Evolutionary conservation across 257 asterid species (phyloP), one percentile per base, ranked within the genome.

Genomic region (Verbena officinalis): DNA sequence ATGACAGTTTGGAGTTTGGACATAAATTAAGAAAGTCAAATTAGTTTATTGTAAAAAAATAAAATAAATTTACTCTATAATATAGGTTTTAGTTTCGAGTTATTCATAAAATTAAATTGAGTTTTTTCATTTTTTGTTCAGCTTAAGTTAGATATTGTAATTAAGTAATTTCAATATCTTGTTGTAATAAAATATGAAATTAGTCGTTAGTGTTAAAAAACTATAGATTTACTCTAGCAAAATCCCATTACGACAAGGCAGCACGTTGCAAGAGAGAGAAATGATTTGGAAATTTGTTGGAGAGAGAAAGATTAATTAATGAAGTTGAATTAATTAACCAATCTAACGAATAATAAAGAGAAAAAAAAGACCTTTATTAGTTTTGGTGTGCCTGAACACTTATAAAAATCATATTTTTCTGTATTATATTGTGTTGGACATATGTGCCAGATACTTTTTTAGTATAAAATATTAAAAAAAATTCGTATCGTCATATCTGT

Each of bases 241-340:
- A 46, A 49, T 31, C 21, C 21, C 51, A 45, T 14, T 21, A 68
- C 46, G 59, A 67, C 19, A 30, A 22, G 73, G 30, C 39, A 45
- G 73, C 73, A 57, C 73, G 73, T 68, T 68, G 49, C 30, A 34
- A 16, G 33, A 16, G 15, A 17, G 62, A 20, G 49, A 50, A 27
- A 45, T 50, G 15, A 34, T 17, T 14, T 36, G 11, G 21, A 66
- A 30, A 19, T 12, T 56, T 55, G 44, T 43, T 27, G 12, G 34
- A 22, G 30, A 65, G 34, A 24, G 39, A 53, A 3, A 30, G 55
- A 44, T 9, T 9, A 34, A 61, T 2, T 30, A 22, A 48, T 33
- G 42, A 31, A 46, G 5, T 53, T 24, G 39, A 54, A 27, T 27
- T 27, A 54, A 53, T 11, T 53, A 53, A 19, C 10, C 6, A 20